These are phyloP conservation scores for Yamadazyma jaroonii DNA, from an alignment of 1,139 yeast genomes.

Conservation along the genomic window DNA sequence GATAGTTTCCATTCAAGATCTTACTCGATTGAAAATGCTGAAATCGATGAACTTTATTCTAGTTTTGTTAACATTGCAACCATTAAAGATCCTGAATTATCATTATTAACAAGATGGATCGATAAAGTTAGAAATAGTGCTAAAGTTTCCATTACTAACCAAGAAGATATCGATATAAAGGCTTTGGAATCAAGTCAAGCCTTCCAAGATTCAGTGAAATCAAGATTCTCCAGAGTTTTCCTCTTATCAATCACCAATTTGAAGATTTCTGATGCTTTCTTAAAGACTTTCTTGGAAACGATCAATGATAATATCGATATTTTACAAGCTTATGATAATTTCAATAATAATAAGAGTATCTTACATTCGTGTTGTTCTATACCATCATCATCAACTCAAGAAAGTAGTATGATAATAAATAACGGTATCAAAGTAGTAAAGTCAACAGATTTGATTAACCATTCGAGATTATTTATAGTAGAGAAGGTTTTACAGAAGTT, in stretches of 20 bases:
- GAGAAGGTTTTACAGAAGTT: conserved; percentile 29
- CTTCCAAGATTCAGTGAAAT: conserved; percentile 18
- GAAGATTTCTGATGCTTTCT: conserved; percentile 47
- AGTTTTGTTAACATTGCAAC: conserved; percentile 64
- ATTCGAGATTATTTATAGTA: conserved; percentile 40
- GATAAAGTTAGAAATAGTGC: conserved; percentile 41
- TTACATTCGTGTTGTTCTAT: conserved; percentile 48
- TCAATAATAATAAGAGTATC: conserved; percentile 39
- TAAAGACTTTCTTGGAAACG: conserved; percentile 42
- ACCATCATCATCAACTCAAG: conserved; percentile 31
- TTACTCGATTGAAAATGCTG: conserved; percentile 24
- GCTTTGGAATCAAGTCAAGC: conserved; percentile 6
- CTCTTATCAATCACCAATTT: conserved; percentile 56
- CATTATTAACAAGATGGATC: conserved; percentile 47
- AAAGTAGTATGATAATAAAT: conserved; percentile 32
- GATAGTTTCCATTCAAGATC: conserved; percentile 2
- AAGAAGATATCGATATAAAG: neutral
- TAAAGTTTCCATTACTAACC: conserved; percentile 7
- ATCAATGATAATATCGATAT: conserved; percentile 45
- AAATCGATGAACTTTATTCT: conserved; percentile 63
- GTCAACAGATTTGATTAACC: conserved; percentile 40
- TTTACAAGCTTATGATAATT: conserved; percentile 35
- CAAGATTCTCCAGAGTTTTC: conserved; percentile 62
- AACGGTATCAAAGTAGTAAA: conserved; percentile 46
- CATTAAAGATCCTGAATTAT: conserved; percentile 42